Percentiles rank a stretch among this genome's conserved stretches.
These are phyloP conservation scores for Wallacemonas rigidus DNA, from an alignment of 208 protist genomes.

Conservation along the genomic window DNA sequence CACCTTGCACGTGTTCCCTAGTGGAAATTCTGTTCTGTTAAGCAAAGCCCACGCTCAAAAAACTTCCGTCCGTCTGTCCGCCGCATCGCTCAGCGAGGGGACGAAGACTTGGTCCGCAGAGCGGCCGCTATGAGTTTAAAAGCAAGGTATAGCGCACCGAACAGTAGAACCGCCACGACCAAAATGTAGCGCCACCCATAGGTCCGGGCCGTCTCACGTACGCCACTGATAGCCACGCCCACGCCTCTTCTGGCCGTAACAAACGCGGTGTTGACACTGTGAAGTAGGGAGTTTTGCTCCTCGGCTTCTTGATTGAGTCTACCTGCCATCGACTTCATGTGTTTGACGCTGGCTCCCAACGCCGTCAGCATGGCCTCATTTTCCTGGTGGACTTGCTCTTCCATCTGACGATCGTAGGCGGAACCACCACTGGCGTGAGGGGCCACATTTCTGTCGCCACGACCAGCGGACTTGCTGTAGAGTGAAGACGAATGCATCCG, in stretches of 20 bases:
- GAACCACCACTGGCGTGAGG: not conserved
- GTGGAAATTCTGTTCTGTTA: not conserved
- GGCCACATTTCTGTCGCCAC: not conserved
- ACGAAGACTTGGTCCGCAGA: not conserved
- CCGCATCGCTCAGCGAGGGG: not conserved
- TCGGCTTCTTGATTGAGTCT: slow-evolving; percentile 59
- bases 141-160: slow-evolving; percentile 41
- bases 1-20: not conserved
- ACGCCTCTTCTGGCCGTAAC: slow-evolving; percentile 58
- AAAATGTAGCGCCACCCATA: slow-evolving; percentile 68
- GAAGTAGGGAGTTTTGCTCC: slow-evolving; percentile 76
- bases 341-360: slow-evolving; percentile 52
- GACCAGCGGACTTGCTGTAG: slow-evolving; percentile 32
- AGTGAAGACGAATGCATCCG: slow-evolving; percentile 68
- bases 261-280: slow-evolving; percentile 46
- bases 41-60: not conserved
- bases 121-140: not conserved
- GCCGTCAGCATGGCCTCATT: slow-evolving; percentile 80
- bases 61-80: too few relatives aligned
- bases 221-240: slow-evolving; percentile 40
- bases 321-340: slow-evolving; percentile 68
- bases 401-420: slow-evolving; percentile 42
- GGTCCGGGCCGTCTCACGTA: slow-evolving; percentile 56
- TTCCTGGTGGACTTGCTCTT: slow-evolving; percentile 72
- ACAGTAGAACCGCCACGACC: slow-evolving; percentile 36